Percentiles rank a stretch among this genome's conserved stretches.
Evolutionary conservation across 163 green algal genomes (phyloP).

Genomic region (Volvox carteri): DNA sequence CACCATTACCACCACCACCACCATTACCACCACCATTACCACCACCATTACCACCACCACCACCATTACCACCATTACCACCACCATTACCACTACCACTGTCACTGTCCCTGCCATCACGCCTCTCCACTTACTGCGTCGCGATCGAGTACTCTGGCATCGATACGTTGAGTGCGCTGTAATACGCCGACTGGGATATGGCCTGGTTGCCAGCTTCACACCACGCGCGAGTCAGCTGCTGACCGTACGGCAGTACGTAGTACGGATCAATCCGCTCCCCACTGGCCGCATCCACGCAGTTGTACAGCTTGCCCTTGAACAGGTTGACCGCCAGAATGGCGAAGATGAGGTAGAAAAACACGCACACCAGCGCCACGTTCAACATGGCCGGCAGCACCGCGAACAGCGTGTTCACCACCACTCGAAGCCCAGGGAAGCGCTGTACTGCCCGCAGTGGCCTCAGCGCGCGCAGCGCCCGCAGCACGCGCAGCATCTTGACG

Average conservation of each 20-base stretch:
- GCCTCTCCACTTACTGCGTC: not conserved
- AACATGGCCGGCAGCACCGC: slow-evolving; percentile 66
- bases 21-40: too few relatives aligned
- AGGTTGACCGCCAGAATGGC: slow-evolving; percentile 77
- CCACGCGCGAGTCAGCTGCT: slow-evolving; percentile 63
- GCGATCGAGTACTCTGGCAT: slow-evolving; percentile 63
- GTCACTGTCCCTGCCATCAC: too few relatives aligned
- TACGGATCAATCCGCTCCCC: slow-evolving; percentile 61
- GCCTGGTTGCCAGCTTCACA: slow-evolving; percentile 54
- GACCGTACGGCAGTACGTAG: slow-evolving; percentile 63
- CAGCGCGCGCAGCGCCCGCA: slow-evolving; percentile 69
- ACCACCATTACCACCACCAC: too few relatives aligned
- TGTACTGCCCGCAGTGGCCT: slow-evolving; percentile 40
- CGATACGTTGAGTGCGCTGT: slow-evolving; percentile 45
- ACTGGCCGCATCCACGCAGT: slow-evolving; percentile 35
- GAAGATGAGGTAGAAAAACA: slow-evolving; percentile 83
- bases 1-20: too few relatives aligned
- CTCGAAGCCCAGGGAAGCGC: slow-evolving; percentile 37
- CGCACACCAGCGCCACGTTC: slow-evolving; percentile 76
- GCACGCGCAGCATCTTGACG: slow-evolving; percentile 58
- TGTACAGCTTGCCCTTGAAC: slow-evolving; percentile 58
- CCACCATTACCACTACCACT: too few relatives aligned
- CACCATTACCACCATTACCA: too few relatives aligned
- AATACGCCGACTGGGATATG: slow-evolving; percentile 60
- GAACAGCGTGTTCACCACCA: slow-evolving; percentile 72